Conservation (phyloP, 164 flowering plant species). For the Piper longum region DNA sequence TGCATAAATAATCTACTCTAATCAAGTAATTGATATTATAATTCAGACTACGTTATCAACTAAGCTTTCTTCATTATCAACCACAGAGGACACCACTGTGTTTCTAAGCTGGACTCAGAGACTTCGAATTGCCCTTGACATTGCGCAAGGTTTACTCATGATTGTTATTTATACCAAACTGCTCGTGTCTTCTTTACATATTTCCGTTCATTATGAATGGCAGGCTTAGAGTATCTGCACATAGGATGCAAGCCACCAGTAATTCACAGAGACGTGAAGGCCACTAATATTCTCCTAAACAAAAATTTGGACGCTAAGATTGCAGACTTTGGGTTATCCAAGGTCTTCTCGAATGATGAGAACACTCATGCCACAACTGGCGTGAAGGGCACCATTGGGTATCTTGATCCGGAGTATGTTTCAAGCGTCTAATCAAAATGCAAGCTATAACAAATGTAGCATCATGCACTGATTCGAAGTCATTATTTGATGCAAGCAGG, state of each 20-base stretch:
- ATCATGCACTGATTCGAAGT: no score
- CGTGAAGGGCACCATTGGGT: constrained; percentile 1
- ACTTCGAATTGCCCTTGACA: neutral
- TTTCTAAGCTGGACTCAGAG: constrained; percentile 19
- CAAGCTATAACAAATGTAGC: neutral
- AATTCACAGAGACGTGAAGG: constrained; percentile 4
- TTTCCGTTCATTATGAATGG: neutral
- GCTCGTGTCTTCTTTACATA: no score
- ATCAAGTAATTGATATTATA: neutral
- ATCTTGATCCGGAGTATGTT: constrained; percentile 7
- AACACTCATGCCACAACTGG: constrained; percentile 1
- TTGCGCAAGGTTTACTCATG: constrained; percentile 1
- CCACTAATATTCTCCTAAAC: constrained; percentile 2
- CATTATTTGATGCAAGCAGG: neutral
- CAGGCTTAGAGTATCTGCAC: constrained; percentile 4
- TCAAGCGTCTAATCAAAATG: neutral
- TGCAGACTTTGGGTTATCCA: constrained; percentile 1
- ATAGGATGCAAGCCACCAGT: constrained; percentile 4
- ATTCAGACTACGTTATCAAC: neutral
- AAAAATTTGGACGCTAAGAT: constrained; percentile 3
- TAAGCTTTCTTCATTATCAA: neutral
- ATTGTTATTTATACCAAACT: neutral
- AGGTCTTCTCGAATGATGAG: neutral
- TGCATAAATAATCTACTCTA: constrained; percentile 4
- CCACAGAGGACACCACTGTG: constrained; percentile 5